Evolutionary conservation across 257 asterid genomes (phyloP).

Genomic region (Striga asiatica): DNA sequence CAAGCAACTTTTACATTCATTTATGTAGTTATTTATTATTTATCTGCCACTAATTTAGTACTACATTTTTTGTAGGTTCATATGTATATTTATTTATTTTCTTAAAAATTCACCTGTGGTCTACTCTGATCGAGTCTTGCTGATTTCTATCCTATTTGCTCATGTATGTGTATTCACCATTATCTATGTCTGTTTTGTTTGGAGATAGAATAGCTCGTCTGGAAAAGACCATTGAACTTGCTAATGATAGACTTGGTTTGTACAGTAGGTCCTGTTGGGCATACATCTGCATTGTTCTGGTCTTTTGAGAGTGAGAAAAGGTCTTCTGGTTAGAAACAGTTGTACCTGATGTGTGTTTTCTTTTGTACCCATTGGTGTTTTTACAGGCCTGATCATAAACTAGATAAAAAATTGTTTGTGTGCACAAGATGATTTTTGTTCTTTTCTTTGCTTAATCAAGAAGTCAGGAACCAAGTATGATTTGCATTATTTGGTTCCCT

Average conservation of each 20-base stretch:
- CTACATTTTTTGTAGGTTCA: background rate
- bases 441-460: background rate
- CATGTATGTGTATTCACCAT: background rate
- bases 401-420: background rate
- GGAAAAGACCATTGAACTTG: background rate
- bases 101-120: background rate
- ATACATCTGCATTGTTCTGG: background rate
- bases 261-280: background rate
- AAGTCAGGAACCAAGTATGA: no score
- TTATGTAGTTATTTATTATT: background rate
- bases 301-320: background rate
- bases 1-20: background rate
- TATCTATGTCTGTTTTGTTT: background rate
- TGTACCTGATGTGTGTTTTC: background rate
- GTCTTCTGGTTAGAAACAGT: background rate
- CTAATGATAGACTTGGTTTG: background rate
- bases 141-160: background rate
- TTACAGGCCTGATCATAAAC: background rate
- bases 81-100: background rate
- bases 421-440: no score
- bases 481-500: background rate
- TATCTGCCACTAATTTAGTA: background rate
- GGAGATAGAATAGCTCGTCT: background rate
- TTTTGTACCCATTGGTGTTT: background rate
- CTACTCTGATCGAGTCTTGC: background rate